phyloP scores from a whole-genome alignment of 352 stramenopile species.

The Thraustochytrium sp. region DNA sequence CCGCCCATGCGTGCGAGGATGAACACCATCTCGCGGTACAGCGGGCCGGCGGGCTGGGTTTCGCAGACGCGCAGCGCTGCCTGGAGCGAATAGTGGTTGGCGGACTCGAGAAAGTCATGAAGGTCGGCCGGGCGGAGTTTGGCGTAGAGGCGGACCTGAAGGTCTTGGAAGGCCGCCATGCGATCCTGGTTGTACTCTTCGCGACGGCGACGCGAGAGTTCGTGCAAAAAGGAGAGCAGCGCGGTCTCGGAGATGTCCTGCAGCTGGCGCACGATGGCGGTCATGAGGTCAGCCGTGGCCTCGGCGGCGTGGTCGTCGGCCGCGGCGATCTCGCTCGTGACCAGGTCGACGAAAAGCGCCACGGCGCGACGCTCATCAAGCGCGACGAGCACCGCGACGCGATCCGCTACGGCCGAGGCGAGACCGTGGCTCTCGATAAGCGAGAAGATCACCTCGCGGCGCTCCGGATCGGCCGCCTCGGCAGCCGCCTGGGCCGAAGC shows the following conservation, averaged over 20 bases:
- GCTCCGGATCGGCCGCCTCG: neutral
- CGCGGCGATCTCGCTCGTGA: conserved; percentile 4
- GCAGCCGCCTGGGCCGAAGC: neutral
- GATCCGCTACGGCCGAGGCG: conserved; percentile 43
- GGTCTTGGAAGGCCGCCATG: conserved; percentile 10
- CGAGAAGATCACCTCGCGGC: conserved; percentile 49
- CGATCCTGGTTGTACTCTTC: conserved; percentile 39
- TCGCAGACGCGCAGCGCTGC: conserved; percentile 52
- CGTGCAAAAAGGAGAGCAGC: conserved; percentile 47
- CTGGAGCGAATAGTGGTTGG: conserved; percentile 48
- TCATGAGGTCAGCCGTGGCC: neutral
- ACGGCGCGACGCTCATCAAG: conserved; percentile 45
- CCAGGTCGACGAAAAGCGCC: conserved; percentile 48
- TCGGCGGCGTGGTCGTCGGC: neutral
- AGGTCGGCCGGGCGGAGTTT: neutral
- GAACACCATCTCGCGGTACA: conserved; percentile 57
- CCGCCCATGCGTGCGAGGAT: conserved; percentile 51
- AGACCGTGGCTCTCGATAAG: conserved; percentile 52
- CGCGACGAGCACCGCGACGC: conserved; percentile 45
- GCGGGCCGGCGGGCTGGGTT: conserved; percentile 39
- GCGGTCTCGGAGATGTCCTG: conserved; percentile 44
- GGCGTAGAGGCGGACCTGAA: conserved; percentile 13
- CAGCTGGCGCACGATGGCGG: conserved; percentile 37
- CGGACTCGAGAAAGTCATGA: conserved; percentile 10
- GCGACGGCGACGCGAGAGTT: neutral